phyloP scores from a whole-genome alignment of 768 basidiomycete species.

The Agaricus blazei region DNA sequence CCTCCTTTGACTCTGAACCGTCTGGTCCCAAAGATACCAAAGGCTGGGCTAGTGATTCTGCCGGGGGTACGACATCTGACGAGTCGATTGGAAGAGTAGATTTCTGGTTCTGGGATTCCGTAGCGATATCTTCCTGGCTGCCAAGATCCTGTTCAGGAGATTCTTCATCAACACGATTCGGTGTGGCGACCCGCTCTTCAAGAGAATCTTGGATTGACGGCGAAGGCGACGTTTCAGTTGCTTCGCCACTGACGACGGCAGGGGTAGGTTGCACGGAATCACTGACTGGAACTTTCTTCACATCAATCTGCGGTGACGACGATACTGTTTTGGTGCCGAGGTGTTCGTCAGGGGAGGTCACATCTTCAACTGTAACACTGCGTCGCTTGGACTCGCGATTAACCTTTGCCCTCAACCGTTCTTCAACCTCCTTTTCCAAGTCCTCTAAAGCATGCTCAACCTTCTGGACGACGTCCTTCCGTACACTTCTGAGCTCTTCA shows the following conservation, averaged over 20 bases:
- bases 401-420: constrained; percentile 26
- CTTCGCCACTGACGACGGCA: no score
- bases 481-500: constrained; percentile 37
- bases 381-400: constrained; percentile 18
- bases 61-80: not conserved
- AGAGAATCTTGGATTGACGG: not conserved
- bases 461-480: constrained; percentile 49
- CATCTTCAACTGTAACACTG: constrained; percentile 2
- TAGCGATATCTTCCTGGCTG: not conserved
- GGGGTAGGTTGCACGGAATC: no score
- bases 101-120: not conserved
- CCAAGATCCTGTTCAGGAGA: not conserved
- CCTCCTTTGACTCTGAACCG: not conserved
- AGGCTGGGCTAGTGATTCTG: not conserved
- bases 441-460: constrained; percentile 56
- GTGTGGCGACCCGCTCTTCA: not conserved
- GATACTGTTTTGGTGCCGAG: not conserved
- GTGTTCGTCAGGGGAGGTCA: constrained; percentile 2
- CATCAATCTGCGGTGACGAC: no score
- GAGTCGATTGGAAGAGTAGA: not conserved
- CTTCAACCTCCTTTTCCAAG: constrained; percentile 45
- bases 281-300: no score
- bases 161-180: not conserved
- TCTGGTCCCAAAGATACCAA: not conserved
- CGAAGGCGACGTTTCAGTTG: no score